Conservation (phyloP, 108 stramenopile species). For the Thalassiosira profunda region DNA sequence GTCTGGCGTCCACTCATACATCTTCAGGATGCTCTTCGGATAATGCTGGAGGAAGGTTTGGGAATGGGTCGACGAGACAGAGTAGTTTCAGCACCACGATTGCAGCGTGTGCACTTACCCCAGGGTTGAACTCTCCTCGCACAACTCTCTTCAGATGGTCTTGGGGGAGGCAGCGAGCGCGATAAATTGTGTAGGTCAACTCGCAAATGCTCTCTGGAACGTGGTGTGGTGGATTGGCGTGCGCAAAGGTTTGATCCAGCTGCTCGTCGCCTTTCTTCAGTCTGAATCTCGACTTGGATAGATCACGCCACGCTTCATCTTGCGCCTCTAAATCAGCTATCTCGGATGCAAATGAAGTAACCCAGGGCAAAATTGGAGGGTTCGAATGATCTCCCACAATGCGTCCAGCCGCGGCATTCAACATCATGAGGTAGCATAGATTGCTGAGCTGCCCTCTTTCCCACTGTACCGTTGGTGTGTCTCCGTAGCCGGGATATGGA, state of each 20-base stretch:
- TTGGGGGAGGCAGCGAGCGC: constrained; percentile 55
- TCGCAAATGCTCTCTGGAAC: constrained; percentile 73
- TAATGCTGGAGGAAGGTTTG: no score
- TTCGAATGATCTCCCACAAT: constrained; percentile 45
- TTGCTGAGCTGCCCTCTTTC: constrained; percentile 58
- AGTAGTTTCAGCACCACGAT: no score
- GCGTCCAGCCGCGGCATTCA: constrained; percentile 80
- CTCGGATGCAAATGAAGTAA: constrained; percentile 55
- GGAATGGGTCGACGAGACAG: no score
- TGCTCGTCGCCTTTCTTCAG: constrained; percentile 76
- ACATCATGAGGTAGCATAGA: constrained; percentile 69
- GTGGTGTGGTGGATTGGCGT: constrained; percentile 66
- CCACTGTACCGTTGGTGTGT: constrained; percentile 33
- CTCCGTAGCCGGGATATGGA: constrained; percentile 31
- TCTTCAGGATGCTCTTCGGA: constrained; percentile 52
- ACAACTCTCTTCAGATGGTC: constrained; percentile 54
- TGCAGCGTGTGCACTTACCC: no score
- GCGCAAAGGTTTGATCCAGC: constrained; percentile 66
- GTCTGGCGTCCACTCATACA: constrained; percentile 81
- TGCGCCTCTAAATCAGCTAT: constrained; percentile 14
- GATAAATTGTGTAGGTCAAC: constrained; percentile 69
- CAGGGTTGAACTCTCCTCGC: constrained; percentile 59
- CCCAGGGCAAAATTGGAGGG: constrained; percentile 80
- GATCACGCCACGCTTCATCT: constrained; percentile 22
- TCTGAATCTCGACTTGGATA: constrained; percentile 64